Base-by-base conservation (phyloP, 2,329 filamentous ascomycete genomes). In the Paracamarosporium sp. region DNA sequence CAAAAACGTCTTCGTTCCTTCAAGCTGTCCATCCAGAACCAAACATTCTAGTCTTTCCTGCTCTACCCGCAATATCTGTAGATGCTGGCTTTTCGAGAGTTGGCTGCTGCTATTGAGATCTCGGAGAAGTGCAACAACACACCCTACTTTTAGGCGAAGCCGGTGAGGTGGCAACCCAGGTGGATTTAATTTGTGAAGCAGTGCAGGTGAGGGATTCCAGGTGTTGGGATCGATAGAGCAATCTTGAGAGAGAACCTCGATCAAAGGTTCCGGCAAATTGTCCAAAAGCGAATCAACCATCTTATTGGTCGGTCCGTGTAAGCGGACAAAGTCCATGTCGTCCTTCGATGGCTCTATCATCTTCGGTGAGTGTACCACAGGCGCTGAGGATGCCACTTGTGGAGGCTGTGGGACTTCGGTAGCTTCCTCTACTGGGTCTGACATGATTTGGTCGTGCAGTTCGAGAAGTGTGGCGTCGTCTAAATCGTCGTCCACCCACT, bases 221-320 rank as follows among this genome's bases (percentile, higher is more conserved):
- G 53, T 40, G 3, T 59, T 48, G 0, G 53, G 15, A 30, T 61
- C 59, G 11, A 60, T 59, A 3, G 71, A 67, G 5, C 57, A 35
- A 48, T 76, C 74, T n/a, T 69, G 57, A 7, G 74, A 76, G 1
- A 76, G 61, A 8, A 75, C 31, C 51, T 76, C 74, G 12, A 75
- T 62, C 47, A 71, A 28, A 1, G 73, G 62, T 31, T 60, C 70
- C 0, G 73, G 70, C 0, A 76, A 43, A 13, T 62, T 60, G 0
- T 67, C 62, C 3, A 76, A 54, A 1, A 62, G 35, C 11, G 56
- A 48, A 52, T 76, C 73, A 6, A 72, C 59, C 0, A 53, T 50
- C 35, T 64, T 69, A 28, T 75, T 71, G 7, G 68, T 63, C 12
- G 71, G 71, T 1, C 74, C 74, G 30, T 76, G 73, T 5, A 65